Percentiles rank a stretch among this genome's conserved stretches.
These are phyloP conservation scores for Xanthoconium stramineum DNA, from an alignment of 768 basidiomycete genomes.

Conservation along the genomic window DNA sequence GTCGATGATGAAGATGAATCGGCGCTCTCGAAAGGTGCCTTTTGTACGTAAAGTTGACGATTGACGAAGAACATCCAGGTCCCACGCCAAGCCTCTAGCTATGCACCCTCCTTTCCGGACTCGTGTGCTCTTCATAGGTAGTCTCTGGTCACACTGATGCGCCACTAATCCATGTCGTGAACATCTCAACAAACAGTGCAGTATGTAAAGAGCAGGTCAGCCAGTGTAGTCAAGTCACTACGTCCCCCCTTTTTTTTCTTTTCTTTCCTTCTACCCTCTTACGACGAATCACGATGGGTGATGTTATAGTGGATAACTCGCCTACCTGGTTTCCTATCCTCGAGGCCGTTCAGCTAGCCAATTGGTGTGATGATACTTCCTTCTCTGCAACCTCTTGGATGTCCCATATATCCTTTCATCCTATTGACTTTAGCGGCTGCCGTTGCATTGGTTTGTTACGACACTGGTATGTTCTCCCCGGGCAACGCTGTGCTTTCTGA, in stretches of 20 bases:
- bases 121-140: no score
- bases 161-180: neutral
- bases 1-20: no score
- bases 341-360: conserved; percentile 12
- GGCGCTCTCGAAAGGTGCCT: no score
- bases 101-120: no score
- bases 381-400: neutral
- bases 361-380: conserved; percentile 15
- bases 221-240: neutral
- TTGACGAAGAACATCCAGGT: no score
- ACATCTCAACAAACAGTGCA: neutral
- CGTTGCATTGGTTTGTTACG: conserved; percentile 16
- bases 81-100: no score
- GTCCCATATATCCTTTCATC: neutral
- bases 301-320: conserved; percentile 11
- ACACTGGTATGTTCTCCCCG: conserved; percentile 1
- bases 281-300: conserved; percentile 5
- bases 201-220: neutral
- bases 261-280: neutral
- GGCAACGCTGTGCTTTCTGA: neutral
- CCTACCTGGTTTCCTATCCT: conserved; percentile 7
- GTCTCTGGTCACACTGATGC: no score
- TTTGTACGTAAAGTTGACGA: no score
- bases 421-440: conserved; percentile 9
- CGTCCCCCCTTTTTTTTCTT: neutral